Evolutionary conservation across 306 rosid genomes (phyloP).

Genomic region (Ceratonia siliqua): DNA sequence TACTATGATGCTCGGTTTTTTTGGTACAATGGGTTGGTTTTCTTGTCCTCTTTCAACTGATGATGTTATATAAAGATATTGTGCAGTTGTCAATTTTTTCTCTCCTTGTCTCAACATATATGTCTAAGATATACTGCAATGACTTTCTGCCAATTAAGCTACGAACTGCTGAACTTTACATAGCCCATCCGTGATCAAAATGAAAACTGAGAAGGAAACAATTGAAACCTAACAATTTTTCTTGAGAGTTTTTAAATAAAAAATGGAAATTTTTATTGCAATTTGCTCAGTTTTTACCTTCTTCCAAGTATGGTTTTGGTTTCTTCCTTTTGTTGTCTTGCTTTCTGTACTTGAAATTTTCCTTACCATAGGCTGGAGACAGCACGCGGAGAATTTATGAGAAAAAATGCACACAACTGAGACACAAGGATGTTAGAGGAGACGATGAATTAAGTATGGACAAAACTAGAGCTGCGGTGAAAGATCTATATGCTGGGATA

Average conservation of each 20-base stretch:
- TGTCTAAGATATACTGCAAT: not conserved
- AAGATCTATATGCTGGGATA: constrained; percentile 88
- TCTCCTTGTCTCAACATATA: not conserved
- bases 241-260: not conserved
- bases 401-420: constrained; percentile 67
- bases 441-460: constrained; percentile 59
- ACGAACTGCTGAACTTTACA: not conserved
- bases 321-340: constrained; percentile 12
- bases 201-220: not conserved
- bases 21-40: not conserved
- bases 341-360: constrained; percentile 21
- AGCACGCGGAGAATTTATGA: constrained; percentile 73
- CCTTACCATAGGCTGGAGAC: constrained; percentile 76
- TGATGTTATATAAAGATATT: not conserved
- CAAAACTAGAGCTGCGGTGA: constrained; percentile 75
- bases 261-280: not conserved
- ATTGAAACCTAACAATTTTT: not conserved
- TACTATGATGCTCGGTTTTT: not conserved
- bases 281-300: not conserved
- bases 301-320: not conserved
- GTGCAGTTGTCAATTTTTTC: not conserved
- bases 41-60: not conserved
- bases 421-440: constrained; percentile 72
- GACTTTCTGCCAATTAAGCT: not conserved
- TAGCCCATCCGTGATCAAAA: not conserved